Conservation (phyloP, 805 yeast species). For the Clavispora asparagi region DNA sequence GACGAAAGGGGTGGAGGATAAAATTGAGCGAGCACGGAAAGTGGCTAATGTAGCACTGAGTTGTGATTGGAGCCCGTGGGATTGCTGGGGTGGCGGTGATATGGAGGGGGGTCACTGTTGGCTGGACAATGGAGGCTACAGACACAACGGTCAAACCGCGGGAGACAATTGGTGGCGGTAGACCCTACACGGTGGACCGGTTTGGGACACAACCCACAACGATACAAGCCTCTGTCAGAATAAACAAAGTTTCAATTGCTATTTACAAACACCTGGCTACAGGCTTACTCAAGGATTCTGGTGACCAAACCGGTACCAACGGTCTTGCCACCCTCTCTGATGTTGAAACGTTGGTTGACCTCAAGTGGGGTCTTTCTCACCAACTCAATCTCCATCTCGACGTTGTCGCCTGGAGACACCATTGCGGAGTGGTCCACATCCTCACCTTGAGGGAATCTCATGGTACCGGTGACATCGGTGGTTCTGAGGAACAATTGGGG, state of each 20-base stretch:
- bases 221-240: too few relatives aligned
- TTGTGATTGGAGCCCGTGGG: too few relatives aligned
- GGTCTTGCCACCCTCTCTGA: constrained; percentile 99
- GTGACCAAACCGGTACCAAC: constrained; percentile 99
- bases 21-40: too few relatives aligned
- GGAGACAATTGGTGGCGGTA: too few relatives aligned
- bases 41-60: too few relatives aligned
- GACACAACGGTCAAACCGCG: too few relatives aligned
- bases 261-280: constrained; percentile 1
- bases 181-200: too few relatives aligned
- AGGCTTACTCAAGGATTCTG: constrained; percentile 65
- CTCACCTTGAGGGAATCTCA: constrained; percentile 76
- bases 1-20: neutral
- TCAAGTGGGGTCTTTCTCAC: constrained; percentile 91
- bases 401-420: constrained; percentile 97
- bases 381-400: constrained; percentile 90
- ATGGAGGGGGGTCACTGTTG: too few relatives aligned
- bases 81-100: too few relatives aligned
- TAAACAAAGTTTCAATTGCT: constrained; percentile 2
- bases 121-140: too few relatives aligned
- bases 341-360: constrained; percentile 96
- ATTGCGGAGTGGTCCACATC: constrained; percentile 81
- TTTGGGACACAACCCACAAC: too few relatives aligned
- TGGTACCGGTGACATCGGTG: constrained; percentile 86
- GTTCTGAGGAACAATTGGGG: constrained; percentile 98